Conservation (phyloP, 352 stramenopile genomes). For the Phytophthora macrochlamydospora region DNA sequence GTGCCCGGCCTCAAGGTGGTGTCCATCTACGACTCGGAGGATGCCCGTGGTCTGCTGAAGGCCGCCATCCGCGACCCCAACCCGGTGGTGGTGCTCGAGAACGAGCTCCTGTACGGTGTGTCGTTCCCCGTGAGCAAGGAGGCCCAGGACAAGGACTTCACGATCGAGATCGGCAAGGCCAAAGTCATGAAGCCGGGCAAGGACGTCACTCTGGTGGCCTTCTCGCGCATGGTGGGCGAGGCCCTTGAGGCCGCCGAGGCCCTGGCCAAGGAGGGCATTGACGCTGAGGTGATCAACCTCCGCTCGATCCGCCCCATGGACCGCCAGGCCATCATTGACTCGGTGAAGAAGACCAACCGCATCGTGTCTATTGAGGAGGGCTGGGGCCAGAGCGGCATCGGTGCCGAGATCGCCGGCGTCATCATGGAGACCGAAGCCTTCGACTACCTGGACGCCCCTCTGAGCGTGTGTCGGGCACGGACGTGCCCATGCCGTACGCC, state of each 20-base stretch:
- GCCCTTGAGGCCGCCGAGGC: constrained; percentile 96
- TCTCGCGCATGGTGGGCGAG: constrained; percentile 96
- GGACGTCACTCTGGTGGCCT: constrained; percentile 98
- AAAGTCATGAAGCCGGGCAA: constrained; percentile 97
- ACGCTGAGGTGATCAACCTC: constrained; percentile 95
- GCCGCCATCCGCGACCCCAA: constrained; percentile 99
- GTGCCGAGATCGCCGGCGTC: constrained; percentile 97
- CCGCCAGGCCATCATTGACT: constrained; percentile 96
- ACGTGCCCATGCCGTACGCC: constrained; percentile 99
- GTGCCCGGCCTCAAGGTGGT: constrained; percentile 99
- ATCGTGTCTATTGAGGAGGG: constrained; percentile 98
- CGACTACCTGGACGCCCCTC: constrained; percentile 98
- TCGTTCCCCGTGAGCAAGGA: constrained; percentile 98
- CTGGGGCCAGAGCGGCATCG: constrained; percentile 97
- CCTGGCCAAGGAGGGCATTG: constrained; percentile 95
- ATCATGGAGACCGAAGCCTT: constrained; percentile 98
- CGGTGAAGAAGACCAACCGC: constrained; percentile 98
- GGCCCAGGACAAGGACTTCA: constrained; percentile 96
- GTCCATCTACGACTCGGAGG: constrained; percentile 96
- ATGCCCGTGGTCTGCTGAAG: constrained; percentile 99
- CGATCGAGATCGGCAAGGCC: constrained; percentile 98
- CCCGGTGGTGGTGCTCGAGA: constrained; percentile 98
- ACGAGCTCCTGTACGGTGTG: constrained; percentile 99
- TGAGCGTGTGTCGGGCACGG: constrained; percentile 97
- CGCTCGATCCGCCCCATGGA: constrained; percentile 97